These are phyloP conservation scores for Paragyromitra xinjiangensis DNA, from an alignment of 495 filamentous ascomycete genomes.

Conservation along the genomic window DNA sequence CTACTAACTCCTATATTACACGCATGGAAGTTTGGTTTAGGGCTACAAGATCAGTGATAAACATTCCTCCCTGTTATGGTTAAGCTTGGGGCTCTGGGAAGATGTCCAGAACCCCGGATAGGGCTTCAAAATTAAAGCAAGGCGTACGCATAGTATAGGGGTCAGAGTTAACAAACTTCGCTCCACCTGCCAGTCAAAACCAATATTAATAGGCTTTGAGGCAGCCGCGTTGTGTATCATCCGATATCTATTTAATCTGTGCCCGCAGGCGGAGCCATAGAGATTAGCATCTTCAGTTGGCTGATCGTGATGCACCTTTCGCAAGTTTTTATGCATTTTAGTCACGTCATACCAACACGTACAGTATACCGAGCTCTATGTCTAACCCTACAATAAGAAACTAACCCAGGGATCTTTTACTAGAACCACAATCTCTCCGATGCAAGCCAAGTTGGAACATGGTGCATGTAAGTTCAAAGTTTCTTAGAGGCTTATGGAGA, in stretches of 20 bases:
- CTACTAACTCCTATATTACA: background rate
- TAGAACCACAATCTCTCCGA: no score
- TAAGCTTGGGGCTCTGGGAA: constrained; percentile 23
- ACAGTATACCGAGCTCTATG: no score
- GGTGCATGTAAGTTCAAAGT: no score
- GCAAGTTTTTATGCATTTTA: no score
- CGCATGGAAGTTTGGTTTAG: background rate
- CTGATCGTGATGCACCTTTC: no score
- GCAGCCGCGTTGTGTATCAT: background rate
- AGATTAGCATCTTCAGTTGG: no score
- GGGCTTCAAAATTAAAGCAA: background rate
- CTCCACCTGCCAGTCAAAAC: background rate
- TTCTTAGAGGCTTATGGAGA: no score
- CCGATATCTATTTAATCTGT: background rate
- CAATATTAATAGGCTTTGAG: background rate
- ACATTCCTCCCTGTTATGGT: background rate
- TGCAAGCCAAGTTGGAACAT: no score
- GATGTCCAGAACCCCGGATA: background rate
- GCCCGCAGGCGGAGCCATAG: background rate
- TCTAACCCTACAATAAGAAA: no score
- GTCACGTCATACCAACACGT: no score
- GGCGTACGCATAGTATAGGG: background rate
- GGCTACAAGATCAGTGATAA: constrained; percentile 2
- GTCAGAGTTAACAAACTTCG: background rate
- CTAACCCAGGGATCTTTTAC: no score